Percentiles rank a stretch among this genome's conserved stretches.
phyloP scores from a whole-genome alignment of 768 basidiomycete species.

The Pisolithus marmoratus region DNA sequence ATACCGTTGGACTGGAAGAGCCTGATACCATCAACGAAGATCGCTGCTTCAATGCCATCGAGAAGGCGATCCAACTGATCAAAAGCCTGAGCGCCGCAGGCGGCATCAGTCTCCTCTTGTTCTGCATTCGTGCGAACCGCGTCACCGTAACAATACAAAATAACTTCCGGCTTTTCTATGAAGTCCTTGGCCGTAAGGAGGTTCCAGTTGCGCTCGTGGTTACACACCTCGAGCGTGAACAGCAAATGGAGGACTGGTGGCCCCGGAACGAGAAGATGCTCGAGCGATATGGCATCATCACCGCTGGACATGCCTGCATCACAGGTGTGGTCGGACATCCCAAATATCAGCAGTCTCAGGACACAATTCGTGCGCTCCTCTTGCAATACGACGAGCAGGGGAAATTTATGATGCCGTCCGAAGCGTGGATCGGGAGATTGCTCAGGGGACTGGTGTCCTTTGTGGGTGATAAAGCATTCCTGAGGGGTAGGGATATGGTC shows the following conservation, averaged over 20 bases:
- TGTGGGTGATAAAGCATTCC: constrained; percentile 10
- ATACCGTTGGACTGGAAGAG: constrained; percentile 30
- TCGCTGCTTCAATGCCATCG: constrained; percentile 22
- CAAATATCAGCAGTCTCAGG: constrained; percentile 27
- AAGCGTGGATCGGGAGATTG: constrained; percentile 20
- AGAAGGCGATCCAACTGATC: constrained; percentile 30
- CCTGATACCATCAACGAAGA: constrained; percentile 12
- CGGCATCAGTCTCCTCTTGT: constrained; percentile 37
- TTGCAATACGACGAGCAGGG: constrained; percentile 19
- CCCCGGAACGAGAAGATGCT: constrained; percentile 16
- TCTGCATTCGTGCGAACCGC: constrained; percentile 34
- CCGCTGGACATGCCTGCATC: constrained; percentile 27
- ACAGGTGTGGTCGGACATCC: constrained; percentile 20
- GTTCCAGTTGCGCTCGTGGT: constrained; percentile 37
- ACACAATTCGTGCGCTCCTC: constrained; percentile 15
- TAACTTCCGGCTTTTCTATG: constrained; percentile 27
- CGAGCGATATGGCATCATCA: constrained; percentile 14
- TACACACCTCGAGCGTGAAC: constrained; percentile 34
- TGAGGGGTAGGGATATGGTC: constrained; percentile 20
- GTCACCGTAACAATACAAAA: constrained; percentile 23
- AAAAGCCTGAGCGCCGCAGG: constrained; percentile 21
- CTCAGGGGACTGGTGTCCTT: constrained; percentile 19
- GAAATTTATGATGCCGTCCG: constrained; percentile 26
- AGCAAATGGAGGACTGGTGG: constrained; percentile 32
- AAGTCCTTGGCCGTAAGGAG: constrained; percentile 20